Conservation (phyloP, 2,329 filamentous ascomycete genomes). For the Cladosporium sp. region DNA sequence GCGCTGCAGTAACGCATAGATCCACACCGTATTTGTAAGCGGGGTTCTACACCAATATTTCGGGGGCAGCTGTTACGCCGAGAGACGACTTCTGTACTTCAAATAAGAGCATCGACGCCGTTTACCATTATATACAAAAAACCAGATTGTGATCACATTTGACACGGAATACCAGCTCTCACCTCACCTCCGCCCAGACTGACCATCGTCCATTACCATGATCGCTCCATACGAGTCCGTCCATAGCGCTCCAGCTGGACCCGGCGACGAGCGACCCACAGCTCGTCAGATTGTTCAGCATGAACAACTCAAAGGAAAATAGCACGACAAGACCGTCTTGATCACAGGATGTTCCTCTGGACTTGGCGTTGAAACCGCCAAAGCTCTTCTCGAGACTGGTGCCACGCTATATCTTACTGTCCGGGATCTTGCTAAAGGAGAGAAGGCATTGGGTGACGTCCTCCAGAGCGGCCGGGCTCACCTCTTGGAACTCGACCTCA, state of each 20-base stretch:
- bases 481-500: constrained; percentile 41
- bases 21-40: too few species aligned
- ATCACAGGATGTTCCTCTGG: too few species aligned
- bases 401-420: constrained; percentile 47
- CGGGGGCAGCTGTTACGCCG: too few species aligned
- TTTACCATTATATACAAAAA: too few species aligned
- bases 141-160: too few species aligned
- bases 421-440: constrained; percentile 44
- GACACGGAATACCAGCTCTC: too few species aligned
- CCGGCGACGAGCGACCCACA: background rate
- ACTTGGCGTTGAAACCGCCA: background rate
- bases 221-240: background rate
- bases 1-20: too few species aligned
- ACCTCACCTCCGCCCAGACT: too few species aligned
- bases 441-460: constrained; percentile 33
- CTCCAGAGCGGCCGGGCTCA: constrained; percentile 31
- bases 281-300: background rate
- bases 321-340: background rate
- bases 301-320: background rate
- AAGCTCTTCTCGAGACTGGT: constrained; percentile 38
- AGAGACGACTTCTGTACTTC: too few species aligned
- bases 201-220: background rate
- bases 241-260: background rate
- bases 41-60: too few species aligned
- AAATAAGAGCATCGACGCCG: too few species aligned